phyloP scores from a whole-genome alignment of 345 rosid genomes.

The Syzygium aromaticum region DNA sequence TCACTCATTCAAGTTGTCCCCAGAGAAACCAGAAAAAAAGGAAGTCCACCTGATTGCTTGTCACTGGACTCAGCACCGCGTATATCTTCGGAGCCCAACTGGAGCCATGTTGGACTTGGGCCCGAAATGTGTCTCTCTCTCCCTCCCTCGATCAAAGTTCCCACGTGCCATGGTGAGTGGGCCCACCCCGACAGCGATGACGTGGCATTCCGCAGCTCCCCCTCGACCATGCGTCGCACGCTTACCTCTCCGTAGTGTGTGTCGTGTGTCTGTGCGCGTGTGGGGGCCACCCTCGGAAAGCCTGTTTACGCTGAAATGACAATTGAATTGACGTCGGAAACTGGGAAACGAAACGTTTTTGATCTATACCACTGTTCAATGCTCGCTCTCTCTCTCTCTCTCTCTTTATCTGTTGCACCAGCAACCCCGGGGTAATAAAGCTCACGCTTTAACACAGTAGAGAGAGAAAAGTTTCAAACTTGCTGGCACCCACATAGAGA shows the following conservation, averaged over 20 bases:
- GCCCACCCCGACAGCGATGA: not conserved
- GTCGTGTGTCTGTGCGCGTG: not conserved
- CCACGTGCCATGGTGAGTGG: not conserved
- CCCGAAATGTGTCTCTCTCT: not conserved
- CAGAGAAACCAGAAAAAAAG: not conserved
- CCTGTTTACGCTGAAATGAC: constrained; percentile 3
- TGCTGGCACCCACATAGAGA: not conserved
- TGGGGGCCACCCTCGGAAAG: constrained; percentile 1
- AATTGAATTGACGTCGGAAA: constrained; percentile 1
- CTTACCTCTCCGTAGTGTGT: not conserved
- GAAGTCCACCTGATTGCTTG: not conserved
- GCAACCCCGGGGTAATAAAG: not conserved
- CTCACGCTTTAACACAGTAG: not conserved
- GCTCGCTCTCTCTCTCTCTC: not conserved
- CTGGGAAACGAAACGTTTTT: not conserved
- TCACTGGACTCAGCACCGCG: not conserved
- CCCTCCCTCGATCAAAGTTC: not conserved
- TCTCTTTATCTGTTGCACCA: not conserved
- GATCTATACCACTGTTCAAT: not conserved
- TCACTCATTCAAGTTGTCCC: not conserved
- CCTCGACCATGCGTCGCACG: not conserved
- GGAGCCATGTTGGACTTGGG: not conserved
- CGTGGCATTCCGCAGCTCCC: not conserved
- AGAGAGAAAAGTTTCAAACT: not conserved
- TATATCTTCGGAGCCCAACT: not conserved